Base-by-base conservation (phyloP, 2,329 filamentous ascomycete species). In the Stachybotrys chlorohalonatus region DNA sequence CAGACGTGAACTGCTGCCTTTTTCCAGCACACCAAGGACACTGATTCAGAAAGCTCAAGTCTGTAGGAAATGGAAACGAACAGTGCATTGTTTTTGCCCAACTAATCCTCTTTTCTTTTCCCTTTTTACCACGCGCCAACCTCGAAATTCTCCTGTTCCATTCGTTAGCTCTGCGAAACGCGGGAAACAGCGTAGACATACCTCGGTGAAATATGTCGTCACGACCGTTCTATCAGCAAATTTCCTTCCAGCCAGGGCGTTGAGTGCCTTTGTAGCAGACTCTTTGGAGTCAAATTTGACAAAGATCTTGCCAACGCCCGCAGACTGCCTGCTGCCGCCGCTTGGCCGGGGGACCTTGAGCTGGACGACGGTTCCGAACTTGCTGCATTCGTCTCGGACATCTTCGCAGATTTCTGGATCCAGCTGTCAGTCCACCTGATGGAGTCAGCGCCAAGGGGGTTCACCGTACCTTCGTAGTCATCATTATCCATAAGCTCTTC, bases 181-280 rank as follows among this genome's bases (percentile, higher is more conserved):
- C 47, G 42, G 6, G 45, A 45, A 52, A 30, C 24, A 11, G 0
- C 47, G 11, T 13, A 42, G 47, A 54, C 76, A 71, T 75, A 90
- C 89, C 82, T 97, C 95, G 24, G 91, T 89, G 70, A 96, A 99
- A 73, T 94, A 96, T 5, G 94, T 97, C 3, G 90, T 91, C 11
- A 99, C 91, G 31, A 99, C 95, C 4, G 94, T 99, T 63, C 95
- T 84, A 73, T 97, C 90, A 1, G 92, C 89, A 69, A 99, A 99
- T 70, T 97, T 96, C 60, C 95, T 83, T 50, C 94, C 94, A 32
- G 95, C 94, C 63, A 99, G 77, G n/a, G 90, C 86, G 64, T 87
- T 85, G 55, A 99, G 77, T 7, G 94, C 95, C 65, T 89, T 92
- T 58, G 88, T 86, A 17, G 93, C 89, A 8, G 86, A 84, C 52